These are phyloP conservation scores for Stylonectria norvegica DNA, from an alignment of 2,329 filamentous ascomycete species.

Conservation along the genomic window DNA sequence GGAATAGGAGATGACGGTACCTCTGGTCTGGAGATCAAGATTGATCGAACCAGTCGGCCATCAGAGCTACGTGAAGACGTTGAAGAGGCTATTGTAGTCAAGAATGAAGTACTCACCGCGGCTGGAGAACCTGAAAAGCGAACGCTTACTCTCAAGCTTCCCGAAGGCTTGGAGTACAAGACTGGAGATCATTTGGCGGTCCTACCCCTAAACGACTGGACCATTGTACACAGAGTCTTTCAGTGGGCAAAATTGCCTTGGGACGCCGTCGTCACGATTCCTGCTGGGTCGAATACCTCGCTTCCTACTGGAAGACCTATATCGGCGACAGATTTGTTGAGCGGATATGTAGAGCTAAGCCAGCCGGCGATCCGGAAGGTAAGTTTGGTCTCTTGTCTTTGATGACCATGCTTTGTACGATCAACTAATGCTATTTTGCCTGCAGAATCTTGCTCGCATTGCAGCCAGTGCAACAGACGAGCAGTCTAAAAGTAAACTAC, in stretches of 20 bases:
- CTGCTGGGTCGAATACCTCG: slow-evolving; percentile 41
- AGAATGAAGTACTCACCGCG: slow-evolving; percentile 47
- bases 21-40: slow-evolving; percentile 38
- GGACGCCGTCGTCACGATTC: slow-evolving; percentile 55
- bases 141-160: slow-evolving; percentile 60
- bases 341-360: slow-evolving; percentile 65
- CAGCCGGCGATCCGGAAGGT: slow-evolving; percentile 64
- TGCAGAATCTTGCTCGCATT: slow-evolving; percentile 31
- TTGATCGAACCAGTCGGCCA: slow-evolving; percentile 45
- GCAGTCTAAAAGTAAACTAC: slow-evolving; percentile 29
- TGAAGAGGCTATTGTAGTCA: slow-evolving; percentile 54
- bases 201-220: slow-evolving; percentile 61
- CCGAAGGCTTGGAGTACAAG: slow-evolving; percentile 57
- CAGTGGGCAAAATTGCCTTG: slow-evolving; percentile 59
- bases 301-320: slow-evolving; percentile 53
- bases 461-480: slow-evolving; percentile 32
- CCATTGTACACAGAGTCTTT: slow-evolving; percentile 58
- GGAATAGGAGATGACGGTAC: slow-evolving; percentile 37
- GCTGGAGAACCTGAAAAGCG: slow-evolving; percentile 49
- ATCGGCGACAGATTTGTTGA: slow-evolving; percentile 57
- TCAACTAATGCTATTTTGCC: not conserved
- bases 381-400: slow-evolving; percentile 27
- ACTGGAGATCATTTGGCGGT: slow-evolving; percentile 70
- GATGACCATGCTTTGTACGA: not conserved
- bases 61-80: slow-evolving; percentile 58